These are phyloP conservation scores for Ustilago vetiveriae DNA, from an alignment of 1,284 basidiomycete genomes.

Conservation along the genomic window DNA sequence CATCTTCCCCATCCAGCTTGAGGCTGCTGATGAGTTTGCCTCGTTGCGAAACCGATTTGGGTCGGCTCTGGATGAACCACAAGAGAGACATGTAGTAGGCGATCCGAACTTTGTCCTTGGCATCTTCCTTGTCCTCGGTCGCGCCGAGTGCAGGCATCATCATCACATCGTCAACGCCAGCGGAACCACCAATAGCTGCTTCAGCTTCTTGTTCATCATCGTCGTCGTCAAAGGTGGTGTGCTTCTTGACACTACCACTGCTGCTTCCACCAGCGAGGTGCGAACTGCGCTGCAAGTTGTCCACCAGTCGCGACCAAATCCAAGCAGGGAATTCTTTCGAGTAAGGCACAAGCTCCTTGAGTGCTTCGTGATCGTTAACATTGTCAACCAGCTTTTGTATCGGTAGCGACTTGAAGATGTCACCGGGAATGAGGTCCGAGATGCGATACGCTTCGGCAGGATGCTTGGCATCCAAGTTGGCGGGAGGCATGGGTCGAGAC, in stretches of 20 bases:
- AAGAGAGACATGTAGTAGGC: conserved; percentile 48
- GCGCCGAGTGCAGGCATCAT: conserved; percentile 47
- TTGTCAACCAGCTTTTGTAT: conserved; percentile 45
- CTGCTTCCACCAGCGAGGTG: conserved; percentile 22
- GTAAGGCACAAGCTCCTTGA: conserved; percentile 34
- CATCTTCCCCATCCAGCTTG: conserved; percentile 42
- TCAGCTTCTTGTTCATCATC: conserved; percentile 16
- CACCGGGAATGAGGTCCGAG: conserved; percentile 48
- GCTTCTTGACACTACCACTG: conserved; percentile 18
- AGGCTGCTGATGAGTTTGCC: conserved; percentile 31
- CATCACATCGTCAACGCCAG: conserved; percentile 20
- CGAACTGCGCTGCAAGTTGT: conserved; percentile 44
- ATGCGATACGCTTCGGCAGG: conserved; percentile 62
- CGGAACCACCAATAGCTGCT: neutral
- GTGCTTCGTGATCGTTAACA: conserved; percentile 23
- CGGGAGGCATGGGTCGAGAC: conserved; percentile 56
- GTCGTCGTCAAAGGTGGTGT: conserved; percentile 35
- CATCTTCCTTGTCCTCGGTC: conserved; percentile 45
- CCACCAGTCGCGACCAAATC: conserved; percentile 40
- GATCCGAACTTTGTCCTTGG: conserved; percentile 41
- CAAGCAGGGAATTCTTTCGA: conserved; percentile 41
- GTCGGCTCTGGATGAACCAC: conserved; percentile 29
- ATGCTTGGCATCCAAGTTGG: conserved; percentile 56
- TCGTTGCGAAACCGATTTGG: conserved; percentile 35
- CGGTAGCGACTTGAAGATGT: conserved; percentile 47